Base-by-base conservation (phyloP, 2,329 filamentous ascomycete genomes). In the Paecilomyces sp. region DNA sequence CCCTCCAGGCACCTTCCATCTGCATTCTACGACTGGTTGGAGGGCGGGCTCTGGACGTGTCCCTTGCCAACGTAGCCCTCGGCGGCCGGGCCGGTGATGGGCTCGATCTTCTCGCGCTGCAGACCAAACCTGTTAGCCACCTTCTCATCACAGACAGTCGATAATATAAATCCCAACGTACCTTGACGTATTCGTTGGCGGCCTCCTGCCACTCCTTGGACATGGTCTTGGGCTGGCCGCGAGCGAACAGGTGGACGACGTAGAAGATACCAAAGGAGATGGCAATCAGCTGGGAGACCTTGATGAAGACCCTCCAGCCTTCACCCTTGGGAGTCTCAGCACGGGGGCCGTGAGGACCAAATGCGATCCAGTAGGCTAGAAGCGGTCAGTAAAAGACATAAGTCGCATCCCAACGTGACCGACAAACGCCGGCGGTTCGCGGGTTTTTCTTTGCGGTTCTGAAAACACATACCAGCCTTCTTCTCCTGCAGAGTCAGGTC, bases 281-380 rank as follows among this genome's bases (percentile, higher is more conserved):
- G 64, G 78, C 81, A 66, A 95, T 72, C 72, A 90, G 89, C 70
- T 88, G 76, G 62, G 82, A 73, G 60, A 90, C 88, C 78, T 92
- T 90, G 74, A 86, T 80, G 72, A 89, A 83, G 69, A 97, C 83
- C 76, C 88, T 92, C 79, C 85, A 84, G 78, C 83, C 84, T 84
- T 97, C 93, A 71, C 91, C 93, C 66, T 94, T 89, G 64, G 93
- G 91, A 67, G 89, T 77, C 64, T 83, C 81, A 68, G 93, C 88
- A 70, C 94, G 93, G 70, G 94, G 94, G 61, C 94, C 94, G 79
- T 99, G 94, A 73, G 92, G 88, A 67, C 94, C 94, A 76, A 99
- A 99, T 67, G 94, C 92, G 74, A 99, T 96, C 88, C 90, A 99
- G 87, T 97, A 99, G 66, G 94, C 94, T 99, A 76, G 77, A 25